phyloP scores from a whole-genome alignment of 1,139 yeast genomes.

The Geotrichum australiense region DNA sequence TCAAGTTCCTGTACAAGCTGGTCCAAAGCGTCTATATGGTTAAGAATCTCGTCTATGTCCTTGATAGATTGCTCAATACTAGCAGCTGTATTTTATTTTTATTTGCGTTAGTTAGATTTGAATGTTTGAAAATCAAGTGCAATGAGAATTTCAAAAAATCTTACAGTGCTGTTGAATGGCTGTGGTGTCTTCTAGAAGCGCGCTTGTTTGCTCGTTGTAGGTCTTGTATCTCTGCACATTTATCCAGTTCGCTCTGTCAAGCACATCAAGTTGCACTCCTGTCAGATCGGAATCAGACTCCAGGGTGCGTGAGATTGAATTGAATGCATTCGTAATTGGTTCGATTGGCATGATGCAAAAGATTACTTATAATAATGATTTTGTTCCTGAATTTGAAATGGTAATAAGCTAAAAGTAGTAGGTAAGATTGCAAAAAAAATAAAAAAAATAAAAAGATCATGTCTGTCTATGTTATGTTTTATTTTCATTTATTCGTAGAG shows the following conservation, averaged over 20 bases:
- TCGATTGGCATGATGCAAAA: too few species aligned
- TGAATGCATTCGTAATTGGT: too few species aligned
- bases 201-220: not conserved
- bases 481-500: too few species aligned
- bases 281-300: conserved; percentile 34
- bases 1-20: conserved; percentile 49
- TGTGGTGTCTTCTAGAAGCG: not conserved
- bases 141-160: not conserved
- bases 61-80: conserved; percentile 34
- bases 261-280: conserved; percentile 29
- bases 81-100: conserved; percentile 26
- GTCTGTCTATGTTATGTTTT: too few species aligned
- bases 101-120: not conserved
- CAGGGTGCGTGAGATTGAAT: conserved; percentile 23
- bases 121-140: not conserved
- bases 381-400: too few species aligned
- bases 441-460: too few species aligned
- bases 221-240: not conserved
- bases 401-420: too few species aligned
- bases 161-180: not conserved
- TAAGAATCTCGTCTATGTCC: conserved; percentile 41
- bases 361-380: too few species aligned
- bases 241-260: conserved; percentile 29
- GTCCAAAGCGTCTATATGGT: conserved; percentile 42
- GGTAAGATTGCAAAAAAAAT: too few species aligned